Conservation (phyloP, 305 asterid species). For the Solanum hybrid region DNA sequence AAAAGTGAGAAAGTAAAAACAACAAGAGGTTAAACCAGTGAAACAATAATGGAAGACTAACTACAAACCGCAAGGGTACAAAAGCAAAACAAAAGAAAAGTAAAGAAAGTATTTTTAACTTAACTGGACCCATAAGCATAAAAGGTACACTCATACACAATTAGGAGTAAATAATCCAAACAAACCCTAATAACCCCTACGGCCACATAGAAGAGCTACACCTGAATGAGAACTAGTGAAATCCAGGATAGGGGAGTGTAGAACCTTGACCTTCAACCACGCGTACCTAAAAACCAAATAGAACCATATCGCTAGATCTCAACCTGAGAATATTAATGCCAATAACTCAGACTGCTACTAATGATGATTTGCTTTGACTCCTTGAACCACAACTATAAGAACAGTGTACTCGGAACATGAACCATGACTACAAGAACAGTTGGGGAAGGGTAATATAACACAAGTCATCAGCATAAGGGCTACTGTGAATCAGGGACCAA, state of each 20-base stretch:
- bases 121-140: neutral
- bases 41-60: too few species aligned
- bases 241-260: neutral
- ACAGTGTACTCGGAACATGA: neutral
- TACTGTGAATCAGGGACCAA: neutral
- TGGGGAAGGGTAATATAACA: neutral
- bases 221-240: neutral
- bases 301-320: neutral
- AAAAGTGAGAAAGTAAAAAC: neutral
- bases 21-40: neutral
- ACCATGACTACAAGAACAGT: neutral
- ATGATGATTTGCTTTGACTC: neutral
- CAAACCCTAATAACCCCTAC: neutral
- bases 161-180: neutral
- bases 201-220: neutral
- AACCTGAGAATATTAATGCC: neutral
- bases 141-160: neutral
- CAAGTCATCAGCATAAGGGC: neutral
- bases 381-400: neutral
- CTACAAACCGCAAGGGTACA: neutral
- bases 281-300: neutral
- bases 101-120: neutral
- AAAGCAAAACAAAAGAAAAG: neutral
- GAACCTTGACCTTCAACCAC: too few species aligned
- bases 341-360: neutral